Conservation (phyloP, 352 stramenopile species). For the Phytophthora rubi region DNA sequence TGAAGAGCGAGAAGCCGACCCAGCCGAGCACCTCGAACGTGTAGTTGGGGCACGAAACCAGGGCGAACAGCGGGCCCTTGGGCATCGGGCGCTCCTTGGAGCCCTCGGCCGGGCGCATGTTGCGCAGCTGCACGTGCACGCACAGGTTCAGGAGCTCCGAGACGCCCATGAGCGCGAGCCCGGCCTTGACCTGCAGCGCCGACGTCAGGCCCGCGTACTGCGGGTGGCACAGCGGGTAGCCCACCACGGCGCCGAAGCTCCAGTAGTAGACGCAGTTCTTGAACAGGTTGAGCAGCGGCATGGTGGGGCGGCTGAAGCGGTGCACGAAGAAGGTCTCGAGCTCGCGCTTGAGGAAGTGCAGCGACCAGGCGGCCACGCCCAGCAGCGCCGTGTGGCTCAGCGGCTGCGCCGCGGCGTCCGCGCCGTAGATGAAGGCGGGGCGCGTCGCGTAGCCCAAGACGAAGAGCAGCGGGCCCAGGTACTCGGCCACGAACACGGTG, state of each 20-base stretch:
- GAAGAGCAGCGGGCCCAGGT: constrained; percentile 85
- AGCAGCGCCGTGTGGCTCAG: constrained; percentile 57
- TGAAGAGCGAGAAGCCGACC: constrained; percentile 90
- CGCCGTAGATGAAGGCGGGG: constrained; percentile 79
- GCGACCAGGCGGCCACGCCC: constrained; percentile 67
- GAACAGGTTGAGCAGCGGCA: constrained; percentile 90
- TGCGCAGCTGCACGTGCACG: constrained; percentile 87
- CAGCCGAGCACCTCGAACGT: constrained; percentile 91
- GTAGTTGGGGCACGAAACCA: constrained; percentile 93
- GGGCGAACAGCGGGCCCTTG: constrained; percentile 76
- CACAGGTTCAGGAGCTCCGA: constrained; percentile 86
- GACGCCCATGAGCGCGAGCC: constrained; percentile 66
- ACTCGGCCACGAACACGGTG: constrained; percentile 89
- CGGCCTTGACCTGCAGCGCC: constrained; percentile 58
- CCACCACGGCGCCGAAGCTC: constrained; percentile 81
- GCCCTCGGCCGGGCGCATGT: constrained; percentile 77
- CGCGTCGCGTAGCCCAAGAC: constrained; percentile 79
- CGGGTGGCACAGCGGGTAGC: constrained; percentile 85
- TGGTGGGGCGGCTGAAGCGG: constrained; percentile 86
- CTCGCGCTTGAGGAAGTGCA: constrained; percentile 90
- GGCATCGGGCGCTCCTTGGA: constrained; percentile 76
- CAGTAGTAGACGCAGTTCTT: constrained; percentile 94
- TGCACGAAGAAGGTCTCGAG: constrained; percentile 91
- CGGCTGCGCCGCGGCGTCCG: constrained; percentile 40
- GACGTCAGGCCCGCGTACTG: constrained; percentile 62